Base-by-base conservation (phyloP, 352 stramenopile genomes). In the Globisporangium splendens region DNA sequence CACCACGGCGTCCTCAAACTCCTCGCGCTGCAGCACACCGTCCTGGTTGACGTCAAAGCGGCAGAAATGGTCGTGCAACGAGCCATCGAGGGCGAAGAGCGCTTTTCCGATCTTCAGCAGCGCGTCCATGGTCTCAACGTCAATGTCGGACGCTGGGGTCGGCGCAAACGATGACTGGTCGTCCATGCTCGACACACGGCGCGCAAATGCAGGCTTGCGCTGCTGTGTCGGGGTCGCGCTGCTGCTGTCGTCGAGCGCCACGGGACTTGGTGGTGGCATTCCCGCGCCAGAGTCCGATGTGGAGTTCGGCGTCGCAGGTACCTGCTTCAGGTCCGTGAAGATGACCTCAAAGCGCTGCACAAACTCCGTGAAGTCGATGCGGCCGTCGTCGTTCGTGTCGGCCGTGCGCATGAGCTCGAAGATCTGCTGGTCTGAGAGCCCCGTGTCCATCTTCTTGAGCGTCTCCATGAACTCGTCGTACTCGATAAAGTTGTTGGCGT, bases 401-500 rank as follows among this genome's bases (percentile, higher is more conserved):
- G 95, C 81, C 15, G 87, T 95, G 35, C 91, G 84, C 92, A 98
- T 98, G 21, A 98, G 72, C 60, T 96, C 89, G 52, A 95, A 98
- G 28, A 97, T 89, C 70, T 95, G 89, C 57, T 93, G 79, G 57
- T 97, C 89, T 33, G 87, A 93, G 8, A 98, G 72, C 1, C 91
- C 91, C 12, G 92, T 96, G 62, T 98, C 88, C 75, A 98, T 93
- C 50, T 78, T 83, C 74, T 97, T 96, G 53, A 98, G 73, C 33
- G 86, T 88, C 15, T 71, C 70, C 57, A 96, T 82, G 64, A 98
- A 98, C 73, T 98, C 91, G 15, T 97, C 89, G 69, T 97, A 98
- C 70, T 97, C 90, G 50, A 98, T 97, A 54, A 85, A 94, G 33
- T 89, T 91, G 56, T 81, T 94, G 12, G 80, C 76, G 64, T 98